Base-by-base conservation (phyloP, 1,284 basidiomycete species). In the Somion occarium region DNA sequence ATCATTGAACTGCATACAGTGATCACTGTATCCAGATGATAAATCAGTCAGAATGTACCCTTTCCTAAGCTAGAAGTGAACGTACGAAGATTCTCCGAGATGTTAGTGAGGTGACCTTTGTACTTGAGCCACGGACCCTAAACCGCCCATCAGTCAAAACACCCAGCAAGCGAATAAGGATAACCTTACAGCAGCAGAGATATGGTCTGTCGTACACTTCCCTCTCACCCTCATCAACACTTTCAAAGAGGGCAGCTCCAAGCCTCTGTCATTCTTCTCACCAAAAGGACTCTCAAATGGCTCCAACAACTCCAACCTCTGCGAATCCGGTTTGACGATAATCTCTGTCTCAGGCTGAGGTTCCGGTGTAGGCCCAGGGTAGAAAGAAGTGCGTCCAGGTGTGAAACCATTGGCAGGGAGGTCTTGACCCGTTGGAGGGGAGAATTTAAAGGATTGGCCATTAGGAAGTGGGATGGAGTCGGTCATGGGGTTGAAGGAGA, bases 151-250 rank as follows among this genome's bases (percentile, higher is more conserved):
- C n/a, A n/a, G n/a, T n/a, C n/a, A n/a, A n/a, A n/a, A n/a, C n/a
- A n/a, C n/a, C n/a, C n/a, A n/a, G n/a, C n/a, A n/a, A n/a, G n/a
- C n/a, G n/a, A n/a, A n/a, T n/a, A n/a, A n/a, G n/a, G n/a, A n/a
- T n/a, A n/a, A n/a, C 69, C 80, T 48, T 60, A 89, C 88, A 25
- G 94, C 95, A 46, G 95, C 94, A 38, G 90, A 93, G 53, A 98
- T 98, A 67, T 98, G 94, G 65, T 99, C 97, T 24, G 97, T 99
- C 15, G 96, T 99, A 71, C 96, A 99, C 73, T 99, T 99, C 44
- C 97, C 97, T 58, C 91, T 76, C 15, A 99, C 91, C 23, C 94
- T 76, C 79, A 99, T 84, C 49, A 99, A 69, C 53, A 96, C 92
- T 61, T 83, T 90, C 67, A 94, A 71, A 34, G 77, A 60, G 19